Evolutionary conservation across 306 rosid genomes (phyloP), one percentile per base, ranked within the genome.

Genomic region (Ormosia semicastrata): DNA sequence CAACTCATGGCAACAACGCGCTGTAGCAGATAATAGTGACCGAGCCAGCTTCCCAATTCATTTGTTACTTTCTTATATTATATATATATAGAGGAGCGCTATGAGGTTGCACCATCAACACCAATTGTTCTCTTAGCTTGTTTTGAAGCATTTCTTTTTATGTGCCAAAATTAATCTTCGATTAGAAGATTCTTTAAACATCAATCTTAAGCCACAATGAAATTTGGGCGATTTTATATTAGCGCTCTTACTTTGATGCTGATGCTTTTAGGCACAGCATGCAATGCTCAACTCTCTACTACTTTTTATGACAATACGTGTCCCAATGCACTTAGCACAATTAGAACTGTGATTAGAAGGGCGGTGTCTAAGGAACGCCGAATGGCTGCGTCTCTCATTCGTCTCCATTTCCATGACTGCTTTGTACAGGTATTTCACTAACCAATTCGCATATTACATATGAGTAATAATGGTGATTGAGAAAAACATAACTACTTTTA

Each of bases 281-380:
- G 86, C 32, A 24, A 88, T 30, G 94, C 94, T 8, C 87, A 88
- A 4, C 86, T 92, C 0, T 84, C 94, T 6, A 71, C 92, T 0
- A 71, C 83, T 0, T 92, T 87, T 36, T 92, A 92, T 12, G 90
- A 87, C 7, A 66, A 2, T 10, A 69, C 89, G 5, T 92, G 97
- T 6, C 92, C 97, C 0, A 81, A 79, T 2, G 97, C 93, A 4
- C 91, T 92, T 6, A 29, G 46, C 29, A 87, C 88, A 0, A 90
- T 90, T 7, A 57, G 88, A 54, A 81, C 74, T 0, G 75, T 81
- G 0, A 84, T 88, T 18, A 24, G 92, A 12, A 53, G 40, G 2
- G 85, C 88, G 0, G 71, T 91, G 0, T 90, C 92, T 2, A 83
- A 77, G 14, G 86, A 86, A 3, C 86, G 81, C 7, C 77, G 86